These are phyloP conservation scores for Pichia cactophila DNA, from an alignment of 1,139 yeast species.

Conservation along the genomic window DNA sequence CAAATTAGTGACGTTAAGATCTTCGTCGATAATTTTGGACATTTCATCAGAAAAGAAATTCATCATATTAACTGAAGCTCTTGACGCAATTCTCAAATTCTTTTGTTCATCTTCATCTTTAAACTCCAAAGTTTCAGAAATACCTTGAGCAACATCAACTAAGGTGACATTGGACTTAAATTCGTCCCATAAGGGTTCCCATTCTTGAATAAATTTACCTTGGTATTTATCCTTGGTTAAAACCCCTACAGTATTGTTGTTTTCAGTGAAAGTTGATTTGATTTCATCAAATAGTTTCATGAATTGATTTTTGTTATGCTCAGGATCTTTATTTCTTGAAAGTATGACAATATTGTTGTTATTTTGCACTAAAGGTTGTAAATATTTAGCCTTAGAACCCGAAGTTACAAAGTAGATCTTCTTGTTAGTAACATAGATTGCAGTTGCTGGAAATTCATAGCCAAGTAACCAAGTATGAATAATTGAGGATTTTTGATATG, in stretches of 20 bases:
- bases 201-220: slow-evolving; percentile 79
- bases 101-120: slow-evolving; percentile 78
- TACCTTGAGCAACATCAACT: slow-evolving; percentile 47
- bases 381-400: slow-evolving; percentile 79
- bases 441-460: slow-evolving; percentile 91
- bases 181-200: slow-evolving; percentile 52
- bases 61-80: slow-evolving; percentile 75
- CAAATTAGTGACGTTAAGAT: slow-evolving; percentile 63
- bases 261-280: slow-evolving; percentile 29
- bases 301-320: slow-evolving; percentile 63
- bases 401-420: slow-evolving; percentile 68
- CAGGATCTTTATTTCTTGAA: slow-evolving; percentile 76
- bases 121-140: slow-evolving; percentile 55
- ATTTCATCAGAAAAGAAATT: slow-evolving; percentile 80
- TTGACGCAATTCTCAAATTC: slow-evolving; percentile 62
- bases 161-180: slow-evolving; percentile 33
- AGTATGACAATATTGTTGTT: slow-evolving; percentile 49
- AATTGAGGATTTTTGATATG: slow-evolving; percentile 83
- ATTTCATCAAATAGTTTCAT: slow-evolving; percentile 48
- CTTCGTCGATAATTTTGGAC: slow-evolving; percentile 85
- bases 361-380: slow-evolving; percentile 43
- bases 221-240: slow-evolving; percentile 63
- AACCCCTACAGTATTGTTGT: slow-evolving; percentile 50
- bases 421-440: slow-evolving; percentile 55
- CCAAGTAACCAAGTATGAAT: slow-evolving; percentile 91